Evolutionary conservation across 163 green algal genomes (phyloP).

Genomic region (Chloromonas sp.): DNA sequence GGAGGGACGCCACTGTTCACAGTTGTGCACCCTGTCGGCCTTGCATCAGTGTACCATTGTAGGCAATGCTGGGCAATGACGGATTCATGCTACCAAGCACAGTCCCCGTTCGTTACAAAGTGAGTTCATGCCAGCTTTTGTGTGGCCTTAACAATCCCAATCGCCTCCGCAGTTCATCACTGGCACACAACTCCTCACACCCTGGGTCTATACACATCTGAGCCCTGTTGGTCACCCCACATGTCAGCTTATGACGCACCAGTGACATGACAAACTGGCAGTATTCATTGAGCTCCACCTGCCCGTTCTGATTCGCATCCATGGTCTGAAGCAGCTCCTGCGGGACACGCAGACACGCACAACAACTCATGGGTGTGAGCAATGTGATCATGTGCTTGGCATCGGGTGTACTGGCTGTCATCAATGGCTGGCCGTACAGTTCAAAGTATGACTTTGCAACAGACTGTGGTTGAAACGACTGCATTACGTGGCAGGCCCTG

Average conservation of each 20-base stretch:
- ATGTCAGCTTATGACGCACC: conserved; percentile 5
- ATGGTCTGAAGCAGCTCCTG: conserved; percentile 13
- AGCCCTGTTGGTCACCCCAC: too few species aligned
- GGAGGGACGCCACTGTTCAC: background rate
- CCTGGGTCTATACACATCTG: too few species aligned
- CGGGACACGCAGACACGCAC: background rate
- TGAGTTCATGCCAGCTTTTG: background rate
- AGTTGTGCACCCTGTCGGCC: background rate
- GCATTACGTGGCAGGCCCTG: background rate
- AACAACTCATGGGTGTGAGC: conserved; percentile 1
- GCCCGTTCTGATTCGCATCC: conserved; percentile 16
- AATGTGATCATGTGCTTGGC: background rate
- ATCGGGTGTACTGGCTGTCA: background rate
- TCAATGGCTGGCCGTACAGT: background rate
- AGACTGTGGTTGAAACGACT: background rate
- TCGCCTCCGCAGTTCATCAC: too few species aligned
- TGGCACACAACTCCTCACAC: too few species aligned
- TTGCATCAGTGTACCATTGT: background rate
- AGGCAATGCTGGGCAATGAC: background rate
- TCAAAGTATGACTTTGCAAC: background rate
- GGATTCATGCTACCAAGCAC: too few species aligned
- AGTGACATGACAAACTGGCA: conserved; percentile 11
- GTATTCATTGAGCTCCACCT: conserved; percentile 21
- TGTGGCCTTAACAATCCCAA: background rate
- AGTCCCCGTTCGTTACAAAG: too few species aligned